These are phyloP conservation scores for Ogataea zsoltii DNA, from an alignment of 805 yeast species.

Conservation along the genomic window DNA sequence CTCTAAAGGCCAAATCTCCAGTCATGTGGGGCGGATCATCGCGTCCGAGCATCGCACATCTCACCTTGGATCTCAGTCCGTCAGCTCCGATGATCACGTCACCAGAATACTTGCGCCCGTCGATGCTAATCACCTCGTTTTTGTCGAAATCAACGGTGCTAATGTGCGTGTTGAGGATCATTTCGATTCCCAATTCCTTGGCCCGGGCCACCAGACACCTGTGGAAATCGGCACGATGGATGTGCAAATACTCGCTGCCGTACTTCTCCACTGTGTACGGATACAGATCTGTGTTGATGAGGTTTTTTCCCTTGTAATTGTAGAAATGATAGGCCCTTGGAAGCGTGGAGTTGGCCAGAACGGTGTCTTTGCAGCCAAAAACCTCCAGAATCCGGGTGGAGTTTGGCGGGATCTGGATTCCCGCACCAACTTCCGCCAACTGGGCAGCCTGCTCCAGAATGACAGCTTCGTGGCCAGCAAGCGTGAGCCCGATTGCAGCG, in stretches of 20 bases:
- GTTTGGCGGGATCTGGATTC: constrained; percentile 24
- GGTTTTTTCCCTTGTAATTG: constrained; percentile 16
- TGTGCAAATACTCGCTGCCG: constrained; percentile 17
- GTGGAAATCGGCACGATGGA: constrained; percentile 21
- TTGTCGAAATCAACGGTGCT: constrained; percentile 7
- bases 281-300: constrained; percentile 11
- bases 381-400: constrained; percentile 16
- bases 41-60: constrained; percentile 9
- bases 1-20: constrained; percentile 20
- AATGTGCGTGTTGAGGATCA: constrained; percentile 13
- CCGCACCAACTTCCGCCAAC: constrained; percentile 22
- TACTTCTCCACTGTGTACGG: constrained; percentile 16
- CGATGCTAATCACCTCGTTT: constrained; percentile 12
- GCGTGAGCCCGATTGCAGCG: constrained; percentile 27
- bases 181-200: constrained; percentile 8
- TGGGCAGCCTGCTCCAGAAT: constrained; percentile 30
- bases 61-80: constrained; percentile 16
- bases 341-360: constrained; percentile 11
- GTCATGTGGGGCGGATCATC: constrained; percentile 9
- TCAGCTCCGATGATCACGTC: constrained; percentile 22
- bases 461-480: constrained; percentile 29
- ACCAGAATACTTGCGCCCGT: constrained; percentile 11
- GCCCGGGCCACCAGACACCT: constrained; percentile 12
- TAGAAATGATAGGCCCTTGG: constrained; percentile 15
- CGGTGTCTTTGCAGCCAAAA: constrained; percentile 12